These are phyloP conservation scores for Xylogone sp. DNA, from an alignment of 2,329 filamentous ascomycete species.

Conservation along the genomic window DNA sequence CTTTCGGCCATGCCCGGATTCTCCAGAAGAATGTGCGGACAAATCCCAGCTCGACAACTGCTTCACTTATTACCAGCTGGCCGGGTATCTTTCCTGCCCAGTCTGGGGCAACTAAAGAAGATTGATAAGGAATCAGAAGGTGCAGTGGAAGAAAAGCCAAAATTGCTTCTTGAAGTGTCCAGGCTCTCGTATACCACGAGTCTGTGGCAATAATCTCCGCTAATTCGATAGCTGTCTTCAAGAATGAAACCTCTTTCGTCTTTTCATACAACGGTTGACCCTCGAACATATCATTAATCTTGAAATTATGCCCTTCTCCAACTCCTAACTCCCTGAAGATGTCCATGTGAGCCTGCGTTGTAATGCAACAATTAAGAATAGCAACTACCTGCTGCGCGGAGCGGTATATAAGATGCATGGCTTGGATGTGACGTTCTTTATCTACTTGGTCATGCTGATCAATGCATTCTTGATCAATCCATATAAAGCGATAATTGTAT, in stretches of 20 bases:
- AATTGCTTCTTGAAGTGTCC: neutral
- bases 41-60: neutral
- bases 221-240: neutral
- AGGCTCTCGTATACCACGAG: neutral
- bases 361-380: neutral
- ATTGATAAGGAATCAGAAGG: neutral
- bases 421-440: conserved; percentile 16
- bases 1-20: neutral
- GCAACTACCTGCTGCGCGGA: neutral
- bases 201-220: neutral
- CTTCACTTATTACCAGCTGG: neutral
- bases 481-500: conserved; percentile 10
- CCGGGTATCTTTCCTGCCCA: neutral
- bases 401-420: conserved; percentile 7
- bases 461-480: conserved; percentile 21
- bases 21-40: neutral
- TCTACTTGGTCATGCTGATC: conserved; percentile 14
- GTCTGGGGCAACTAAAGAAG: neutral
- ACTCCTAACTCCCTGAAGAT: neutral
- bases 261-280: neutral
- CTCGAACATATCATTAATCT: neutral
- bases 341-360: neutral
- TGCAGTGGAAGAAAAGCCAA: neutral
- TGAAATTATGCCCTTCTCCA: neutral
- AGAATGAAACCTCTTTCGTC: neutral